phyloP scores from a whole-genome alignment of 495 filamentous ascomycete genomes.

The Hypoxylon rickii region DNA sequence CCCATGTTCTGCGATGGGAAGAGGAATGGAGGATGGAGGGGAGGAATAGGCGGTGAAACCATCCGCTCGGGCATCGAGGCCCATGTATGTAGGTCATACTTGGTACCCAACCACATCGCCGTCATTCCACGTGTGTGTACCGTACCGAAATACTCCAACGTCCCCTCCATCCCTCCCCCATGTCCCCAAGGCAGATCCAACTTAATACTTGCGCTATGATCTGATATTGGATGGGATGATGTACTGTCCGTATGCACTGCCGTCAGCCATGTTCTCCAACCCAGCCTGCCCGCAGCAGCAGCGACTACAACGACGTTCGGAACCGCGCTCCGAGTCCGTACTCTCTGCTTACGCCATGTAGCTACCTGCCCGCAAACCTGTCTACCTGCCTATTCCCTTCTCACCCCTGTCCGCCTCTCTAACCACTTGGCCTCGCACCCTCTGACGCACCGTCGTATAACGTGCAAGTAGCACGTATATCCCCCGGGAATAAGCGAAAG shows the following conservation, averaged over 20 bases:
- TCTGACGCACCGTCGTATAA: too few species aligned
- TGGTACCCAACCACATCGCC: conserved; percentile 25
- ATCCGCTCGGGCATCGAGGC: conserved; percentile 14
- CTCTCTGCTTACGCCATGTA: too few species aligned
- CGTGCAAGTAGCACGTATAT: too few species aligned
- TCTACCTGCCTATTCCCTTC: too few species aligned
- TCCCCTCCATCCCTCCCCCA: background rate
- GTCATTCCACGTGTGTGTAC: conserved; percentile 19
- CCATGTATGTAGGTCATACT: background rate
- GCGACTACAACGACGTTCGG: too few species aligned
- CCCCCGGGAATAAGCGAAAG: too few species aligned
- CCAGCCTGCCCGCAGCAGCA: too few species aligned
- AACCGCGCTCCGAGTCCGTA: too few species aligned
- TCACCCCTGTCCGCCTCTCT: too few species aligned
- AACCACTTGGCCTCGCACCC: too few species aligned
- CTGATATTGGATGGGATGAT: background rate
- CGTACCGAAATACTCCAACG: conserved; percentile 5
- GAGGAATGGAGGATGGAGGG: background rate
- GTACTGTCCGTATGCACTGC: background rate
- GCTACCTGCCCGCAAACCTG: too few species aligned
- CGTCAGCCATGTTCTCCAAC: background rate
- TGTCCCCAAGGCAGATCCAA: conserved; percentile 16
- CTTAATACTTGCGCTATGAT: conserved; percentile 1
- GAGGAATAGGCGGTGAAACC: conserved; percentile 19
- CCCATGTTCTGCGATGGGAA: background rate